Base-by-base conservation (phyloP, 2,329 filamentous ascomycete species). In the Scopulariopsis brevicaulis region DNA sequence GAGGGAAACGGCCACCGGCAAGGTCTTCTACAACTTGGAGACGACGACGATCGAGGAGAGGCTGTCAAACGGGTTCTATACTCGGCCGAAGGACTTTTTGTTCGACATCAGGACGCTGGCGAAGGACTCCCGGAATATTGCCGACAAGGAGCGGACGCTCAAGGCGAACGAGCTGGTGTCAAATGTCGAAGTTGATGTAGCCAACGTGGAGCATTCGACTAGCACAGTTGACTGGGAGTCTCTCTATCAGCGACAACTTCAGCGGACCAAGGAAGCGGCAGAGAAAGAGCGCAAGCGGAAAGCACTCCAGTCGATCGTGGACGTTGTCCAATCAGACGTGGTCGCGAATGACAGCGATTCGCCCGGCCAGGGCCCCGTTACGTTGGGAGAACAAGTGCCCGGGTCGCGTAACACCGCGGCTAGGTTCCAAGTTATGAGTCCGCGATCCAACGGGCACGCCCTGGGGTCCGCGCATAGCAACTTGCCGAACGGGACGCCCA, bases 11-110 rank as follows among this genome's bases (percentile, higher is more conserved):
- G 79, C 80, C 1, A 89, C 84, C 1, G 84, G 84, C 59, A 96
- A 94, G 69, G 94, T 92, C 70, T 97, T 86, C 70, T 97, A 96
- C 76, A 99, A 99, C 64, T 77, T 99, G 53, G 92, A 97, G 67
- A 89, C 93, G 12, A 87, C 87, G 3, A 93, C 88, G 1, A 96
- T 99, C 57, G 94, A 99, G 73, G 91, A 96, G 69, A 86, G 94
- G n/a, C 77, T 99, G 37, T 95, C 91, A 4, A 97, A 99, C 69
- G 94, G 94, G 5, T 99, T 90, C 72, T 99, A 99, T 71, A 90
- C 91, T 64, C 84, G 92, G 12, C 90, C 92, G 0, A 86, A 86
- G 65, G 93, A 96, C 68, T 99, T 96, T 67, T 73, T 96, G 55
- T 85, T 85, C 48, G 94, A 99, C 68, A 89, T 97, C 65, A 89